phyloP scores from a whole-genome alignment of 768 basidiomycete species.

The Phaeotremella skinneri region DNA sequence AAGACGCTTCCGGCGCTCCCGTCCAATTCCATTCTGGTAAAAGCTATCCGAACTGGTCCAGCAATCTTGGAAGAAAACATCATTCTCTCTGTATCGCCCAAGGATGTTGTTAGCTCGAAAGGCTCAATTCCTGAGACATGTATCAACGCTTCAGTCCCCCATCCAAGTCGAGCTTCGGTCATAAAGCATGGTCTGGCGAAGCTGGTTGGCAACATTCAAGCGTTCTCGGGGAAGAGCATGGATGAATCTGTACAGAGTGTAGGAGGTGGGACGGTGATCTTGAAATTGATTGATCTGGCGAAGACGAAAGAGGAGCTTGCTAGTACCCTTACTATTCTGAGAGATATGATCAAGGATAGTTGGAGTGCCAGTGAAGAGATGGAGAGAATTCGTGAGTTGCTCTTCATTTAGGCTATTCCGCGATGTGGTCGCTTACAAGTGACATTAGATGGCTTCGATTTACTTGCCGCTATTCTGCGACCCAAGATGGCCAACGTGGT shows the following conservation, averaged over 20 bases:
- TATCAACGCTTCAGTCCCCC: slow-evolving; percentile 39
- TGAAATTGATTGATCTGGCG: slow-evolving; percentile 74
- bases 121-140: slow-evolving; percentile 9
- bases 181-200: slow-evolving; percentile 26
- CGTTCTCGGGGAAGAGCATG: slow-evolving; percentile 51
- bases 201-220: slow-evolving; percentile 33
- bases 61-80: slow-evolving; percentile 45
- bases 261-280: slow-evolving; percentile 71
- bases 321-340: slow-evolving; percentile 66
- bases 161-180: slow-evolving; percentile 29
- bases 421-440: slow-evolving; percentile 1
- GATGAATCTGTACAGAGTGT: slow-evolving; percentile 77
- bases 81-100: slow-evolving; percentile 33
- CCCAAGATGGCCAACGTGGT: slow-evolving; percentile 67
- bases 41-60: slow-evolving; percentile 42
- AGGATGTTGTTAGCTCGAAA: slow-evolving; percentile 12
- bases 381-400: slow-evolving; percentile 74
- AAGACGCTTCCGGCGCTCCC: slow-evolving; percentile 35
- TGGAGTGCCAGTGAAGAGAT: slow-evolving; percentile 96
- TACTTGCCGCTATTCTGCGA: slow-evolving; percentile 70
- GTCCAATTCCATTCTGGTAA: slow-evolving; percentile 43
- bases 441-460: slow-evolving; percentile 80
- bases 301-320: slow-evolving; percentile 76
- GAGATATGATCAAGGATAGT: slow-evolving; percentile 73
- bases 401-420: neutral